Conservation (phyloP, 768 basidiomycete species). For the Termitomyces sp. region DNA sequence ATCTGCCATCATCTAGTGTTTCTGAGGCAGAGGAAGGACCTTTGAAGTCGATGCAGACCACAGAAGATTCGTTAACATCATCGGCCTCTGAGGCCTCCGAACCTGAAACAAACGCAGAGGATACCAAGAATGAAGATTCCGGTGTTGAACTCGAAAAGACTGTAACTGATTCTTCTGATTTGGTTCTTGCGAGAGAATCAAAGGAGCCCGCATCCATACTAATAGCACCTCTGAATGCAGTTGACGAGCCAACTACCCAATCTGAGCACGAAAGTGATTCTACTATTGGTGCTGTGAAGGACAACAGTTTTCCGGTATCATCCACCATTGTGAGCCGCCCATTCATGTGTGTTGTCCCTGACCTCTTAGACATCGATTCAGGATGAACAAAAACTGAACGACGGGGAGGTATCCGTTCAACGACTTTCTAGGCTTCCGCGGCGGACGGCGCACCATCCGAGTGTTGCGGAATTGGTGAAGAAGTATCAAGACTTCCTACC, state of each 20-base stretch:
- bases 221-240: constrained; percentile 2
- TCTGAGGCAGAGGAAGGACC: constrained; percentile 70
- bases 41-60: constrained; percentile 38
- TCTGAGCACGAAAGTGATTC: constrained; percentile 79
- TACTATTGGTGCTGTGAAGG: constrained; percentile 61
- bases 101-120: constrained; percentile 36
- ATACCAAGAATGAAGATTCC: constrained; percentile 10
- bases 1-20: constrained; percentile 57
- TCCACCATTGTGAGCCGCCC: constrained; percentile 20
- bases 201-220: constrained; percentile 3
- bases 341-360: neutral
- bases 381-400: constrained; percentile 15
- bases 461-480: constrained; percentile 81
- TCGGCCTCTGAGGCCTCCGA: constrained; percentile 74
- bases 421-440: constrained; percentile 60
- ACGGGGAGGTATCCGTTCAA: constrained; percentile 21
- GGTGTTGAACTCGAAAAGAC: neutral
- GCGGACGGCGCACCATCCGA: constrained; percentile 47
- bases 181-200: neutral
- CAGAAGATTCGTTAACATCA: constrained; percentile 52
- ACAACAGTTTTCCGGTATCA: constrained; percentile 19
- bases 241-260: constrained; percentile 22
- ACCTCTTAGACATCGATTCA: neutral
- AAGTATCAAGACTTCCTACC: constrained; percentile 77
- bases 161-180: constrained; percentile 2